Evolutionary conservation across 176 grass and related monocot species (phyloP).

Genomic region (Pontederia paniculata): DNA sequence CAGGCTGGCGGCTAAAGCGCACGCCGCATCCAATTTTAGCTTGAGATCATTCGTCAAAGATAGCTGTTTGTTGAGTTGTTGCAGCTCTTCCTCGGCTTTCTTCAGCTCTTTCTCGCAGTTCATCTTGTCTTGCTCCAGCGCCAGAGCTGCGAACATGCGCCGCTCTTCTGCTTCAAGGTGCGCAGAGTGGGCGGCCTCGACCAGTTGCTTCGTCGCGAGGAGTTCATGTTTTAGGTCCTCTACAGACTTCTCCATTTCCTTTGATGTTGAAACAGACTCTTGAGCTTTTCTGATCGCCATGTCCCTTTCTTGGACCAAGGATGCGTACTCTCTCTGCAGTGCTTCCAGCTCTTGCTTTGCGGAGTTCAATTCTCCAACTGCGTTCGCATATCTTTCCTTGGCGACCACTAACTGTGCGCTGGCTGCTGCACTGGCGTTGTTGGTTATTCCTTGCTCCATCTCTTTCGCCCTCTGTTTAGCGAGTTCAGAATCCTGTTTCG

Average conservation of each 20-base stretch:
- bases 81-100: not conserved
- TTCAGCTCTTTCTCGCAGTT: slow-evolving; percentile 2
- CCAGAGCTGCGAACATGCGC: not conserved
- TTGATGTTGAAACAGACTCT: not conserved
- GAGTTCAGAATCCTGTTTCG: slow-evolving; percentile 2
- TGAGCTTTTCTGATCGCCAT: not conserved
- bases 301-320: not conserved
- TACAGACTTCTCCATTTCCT: not conserved
- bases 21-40: not conserved
- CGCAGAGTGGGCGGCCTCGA: not conserved
- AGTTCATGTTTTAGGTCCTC: not conserved
- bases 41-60: not conserved
- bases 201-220: not conserved
- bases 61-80: not conserved
- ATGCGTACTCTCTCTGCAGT: not conserved
- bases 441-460: not conserved
- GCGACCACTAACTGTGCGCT: not conserved
- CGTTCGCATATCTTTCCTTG: not conserved
- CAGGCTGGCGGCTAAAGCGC: not conserved
- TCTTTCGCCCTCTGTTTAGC: not conserved
- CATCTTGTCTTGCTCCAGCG: not conserved
- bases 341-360: slow-evolving; percentile 2
- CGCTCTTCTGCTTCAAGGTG: slow-evolving; percentile 4
- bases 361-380: not conserved
- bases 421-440: not conserved